Evolutionary conservation across 495 filamentous ascomycete genomes (phyloP).

Genomic region (Astrothelium macrocarpum): DNA sequence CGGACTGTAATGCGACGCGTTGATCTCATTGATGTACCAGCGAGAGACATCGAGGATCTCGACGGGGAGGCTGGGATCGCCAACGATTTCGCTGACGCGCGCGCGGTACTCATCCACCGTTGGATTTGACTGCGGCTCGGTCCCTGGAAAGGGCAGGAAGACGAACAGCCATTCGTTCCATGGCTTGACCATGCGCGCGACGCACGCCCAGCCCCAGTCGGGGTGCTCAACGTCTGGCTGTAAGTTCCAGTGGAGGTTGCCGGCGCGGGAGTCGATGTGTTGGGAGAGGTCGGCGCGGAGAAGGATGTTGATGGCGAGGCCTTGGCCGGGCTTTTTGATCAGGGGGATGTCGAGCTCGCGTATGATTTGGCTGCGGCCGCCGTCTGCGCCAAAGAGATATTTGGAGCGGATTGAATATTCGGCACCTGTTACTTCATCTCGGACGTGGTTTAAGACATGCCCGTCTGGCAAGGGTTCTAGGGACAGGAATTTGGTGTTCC

Average conservation of each 20-base stretch:
- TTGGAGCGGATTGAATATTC: conserved; percentile 39
- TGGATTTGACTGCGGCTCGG: conserved; percentile 27
- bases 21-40: conserved; percentile 46
- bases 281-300: conserved; percentile 45
- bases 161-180: conserved; percentile 52
- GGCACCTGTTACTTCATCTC: conserved; percentile 33
- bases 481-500: conserved; percentile 31
- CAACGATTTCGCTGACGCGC: conserved; percentile 41
- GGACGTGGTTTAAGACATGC: conserved; percentile 31
- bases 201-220: conserved; percentile 34
- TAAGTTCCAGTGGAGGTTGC: conserved; percentile 50
- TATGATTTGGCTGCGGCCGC: conserved; percentile 44
- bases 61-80: conserved; percentile 38
- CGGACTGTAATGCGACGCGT: conserved; percentile 38
- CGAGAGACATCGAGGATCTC: conserved; percentile 40
- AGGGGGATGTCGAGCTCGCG: conserved; percentile 41
- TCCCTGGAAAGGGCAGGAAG: conserved; percentile 35
- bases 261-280: conserved; percentile 38
- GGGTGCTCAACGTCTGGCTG: conserved; percentile 39
- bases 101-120: conserved; percentile 36
- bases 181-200: conserved; percentile 45
- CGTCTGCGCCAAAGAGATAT: conserved; percentile 52
- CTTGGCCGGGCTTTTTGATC: conserved; percentile 43
- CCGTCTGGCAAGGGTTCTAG: conserved; percentile 25
- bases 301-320: conserved; percentile 45